Base-by-base conservation (phyloP, 768 basidiomycete species). In the Sporobolomyces pararoseus region DNA sequence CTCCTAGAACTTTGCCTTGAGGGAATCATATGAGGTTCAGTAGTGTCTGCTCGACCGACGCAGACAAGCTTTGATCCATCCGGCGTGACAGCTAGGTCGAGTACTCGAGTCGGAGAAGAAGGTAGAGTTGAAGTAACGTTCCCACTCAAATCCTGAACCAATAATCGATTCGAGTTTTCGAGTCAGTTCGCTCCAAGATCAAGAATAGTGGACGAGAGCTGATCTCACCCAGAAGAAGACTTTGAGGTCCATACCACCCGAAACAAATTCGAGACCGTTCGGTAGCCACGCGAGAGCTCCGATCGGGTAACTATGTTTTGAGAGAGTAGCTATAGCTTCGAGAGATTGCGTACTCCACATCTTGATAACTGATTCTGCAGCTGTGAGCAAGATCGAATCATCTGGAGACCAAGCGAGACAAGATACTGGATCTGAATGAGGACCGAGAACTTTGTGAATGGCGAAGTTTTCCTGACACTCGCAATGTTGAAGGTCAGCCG, bases 361-460 rank as follows among this genome's bases (percentile, higher is more conserved):
- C 81, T 89, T 88, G 79, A 99, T 87, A 57, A 81, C 79, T 54
- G 87, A 83, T 72, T 97, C 93, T 29, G 91, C 84, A 47, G 88
- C 87, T 9, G 91, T 92, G 51, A 96, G 83, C 68, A 99, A 82
- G 72, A 89, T 83, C 25, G 85, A 81, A 77, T 94, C 92, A 76
- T 98, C 91, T 60, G 88, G 83, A 32, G 96, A 97, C 94, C 95
- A 99, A 1, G 92, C 87, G 67, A 99, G 81, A 75, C 87, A 88
- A 52, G 87, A 87, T 5, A 98, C 87, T 13, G 86, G 78, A 77
- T 88, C 88, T 32, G 83, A 82, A 78, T 96, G 93, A n/a, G 88
- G 90, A 46, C 84, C 81, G 62, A 98, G 80, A 34, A 72, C 63
- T 34, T 66, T 58, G 16, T 73, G 66, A 19, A 71, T 82, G 71